Percentiles rank a stretch among this genome's conserved stretches.
phyloP scores from a whole-genome alignment of 1,139 yeast species.

The Scheffersomyces segobiensis region DNA sequence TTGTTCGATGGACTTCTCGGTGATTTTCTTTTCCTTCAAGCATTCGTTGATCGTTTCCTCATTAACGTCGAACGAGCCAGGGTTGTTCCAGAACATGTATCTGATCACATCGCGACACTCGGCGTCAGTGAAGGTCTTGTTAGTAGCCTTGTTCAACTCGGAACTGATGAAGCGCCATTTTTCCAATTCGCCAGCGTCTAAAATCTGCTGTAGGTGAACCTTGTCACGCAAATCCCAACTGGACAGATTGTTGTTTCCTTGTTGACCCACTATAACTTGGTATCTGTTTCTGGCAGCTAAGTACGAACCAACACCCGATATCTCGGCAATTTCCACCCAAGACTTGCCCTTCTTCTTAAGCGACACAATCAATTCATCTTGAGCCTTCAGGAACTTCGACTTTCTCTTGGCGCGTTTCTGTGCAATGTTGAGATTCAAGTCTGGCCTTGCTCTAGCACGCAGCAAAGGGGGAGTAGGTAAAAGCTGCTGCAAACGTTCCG shows the following conservation, averaged over 20 bases:
- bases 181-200: conserved; percentile 71
- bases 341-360: conserved; percentile 63
- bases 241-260: conserved; percentile 68
- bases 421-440: conserved; percentile 23
- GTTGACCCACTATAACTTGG: conserved; percentile 82
- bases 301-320: conserved; percentile 64
- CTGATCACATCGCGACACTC: conserved; percentile 60
- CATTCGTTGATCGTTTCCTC: conserved; percentile 44
- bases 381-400: conserved; percentile 67
- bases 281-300: conserved; percentile 77
- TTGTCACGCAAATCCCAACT: conserved; percentile 66
- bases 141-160: conserved; percentile 62
- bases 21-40: conserved; percentile 37
- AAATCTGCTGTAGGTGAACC: conserved; percentile 45
- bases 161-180: conserved; percentile 67
- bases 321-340: conserved; percentile 76
- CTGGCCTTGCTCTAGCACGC: conserved; percentile 33
- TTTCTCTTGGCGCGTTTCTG: conserved; percentile 58
- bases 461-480: conserved; percentile 43
- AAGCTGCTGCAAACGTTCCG: conserved; percentile 19
- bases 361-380: conserved; percentile 63
- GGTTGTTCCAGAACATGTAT: conserved; percentile 55
- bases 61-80: conserved; percentile 57
- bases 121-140: conserved; percentile 51
- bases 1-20: conserved; percentile 38